Conservation (phyloP, 345 rosid species). For the Aurinia saxatilis region DNA sequence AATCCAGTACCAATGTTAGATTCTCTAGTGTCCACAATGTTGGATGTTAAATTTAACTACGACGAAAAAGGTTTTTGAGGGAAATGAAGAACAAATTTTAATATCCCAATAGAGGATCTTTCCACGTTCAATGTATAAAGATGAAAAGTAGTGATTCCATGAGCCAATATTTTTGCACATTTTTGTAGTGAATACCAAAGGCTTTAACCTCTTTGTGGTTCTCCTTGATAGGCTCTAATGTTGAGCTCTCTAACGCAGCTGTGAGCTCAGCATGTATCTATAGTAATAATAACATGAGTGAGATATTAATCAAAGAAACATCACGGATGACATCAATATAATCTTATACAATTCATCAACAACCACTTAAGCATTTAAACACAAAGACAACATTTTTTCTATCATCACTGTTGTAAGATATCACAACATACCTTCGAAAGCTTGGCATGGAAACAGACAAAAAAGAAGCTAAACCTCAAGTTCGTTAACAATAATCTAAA, state of each 20-base stretch:
- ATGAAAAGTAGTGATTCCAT: constrained; percentile 83
- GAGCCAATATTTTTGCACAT: constrained; percentile 93
- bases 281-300: constrained; percentile 2
- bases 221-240: constrained; percentile 95
- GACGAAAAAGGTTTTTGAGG: background rate
- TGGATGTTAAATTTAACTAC: too few relatives aligned
- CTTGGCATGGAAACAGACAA: background rate
- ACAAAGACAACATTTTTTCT: background rate
- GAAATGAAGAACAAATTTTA: constrained; percentile 44
- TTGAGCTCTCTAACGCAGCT: too few relatives aligned
- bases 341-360: background rate
- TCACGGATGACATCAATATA: background rate
- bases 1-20: too few relatives aligned
- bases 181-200: constrained; percentile 92
- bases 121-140: constrained; percentile 93
- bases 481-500: constrained; percentile 82
- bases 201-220: constrained; percentile 94
- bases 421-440: constrained; percentile 42
- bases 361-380: background rate
- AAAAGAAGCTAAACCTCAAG: constrained; percentile 58
- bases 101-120: constrained; percentile 82
- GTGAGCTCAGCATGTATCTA: constrained; percentile 80
- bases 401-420: background rate
- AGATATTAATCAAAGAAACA: background rate
- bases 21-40: background rate